Evolutionary conservation across 768 basidiomycete species (phyloP).

Genomic region (Boletus reticulatus): DNA sequence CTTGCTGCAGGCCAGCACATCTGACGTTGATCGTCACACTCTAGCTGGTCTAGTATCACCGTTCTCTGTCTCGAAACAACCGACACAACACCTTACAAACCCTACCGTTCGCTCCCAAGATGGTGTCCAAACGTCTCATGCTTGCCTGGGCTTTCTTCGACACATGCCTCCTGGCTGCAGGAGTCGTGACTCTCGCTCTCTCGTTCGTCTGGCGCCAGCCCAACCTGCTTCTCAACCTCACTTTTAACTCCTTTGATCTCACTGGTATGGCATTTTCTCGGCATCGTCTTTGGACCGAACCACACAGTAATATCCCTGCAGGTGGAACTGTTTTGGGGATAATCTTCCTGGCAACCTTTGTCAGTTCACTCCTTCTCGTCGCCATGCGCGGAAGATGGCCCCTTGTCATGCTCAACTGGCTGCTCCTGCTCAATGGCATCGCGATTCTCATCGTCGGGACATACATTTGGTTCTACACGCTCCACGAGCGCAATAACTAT

Average conservation of each 20-base stretch:
- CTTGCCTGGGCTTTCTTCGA: constrained; percentile 73
- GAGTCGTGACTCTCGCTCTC: constrained; percentile 59
- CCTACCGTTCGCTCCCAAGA: constrained; percentile 27
- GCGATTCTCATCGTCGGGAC: constrained; percentile 64
- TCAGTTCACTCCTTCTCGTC: constrained; percentile 69
- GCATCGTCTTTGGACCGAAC: background rate
- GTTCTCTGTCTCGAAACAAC: constrained; percentile 40
- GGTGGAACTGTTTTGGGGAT: constrained; percentile 73
- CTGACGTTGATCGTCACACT: constrained; percentile 69
- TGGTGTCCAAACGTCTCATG: constrained; percentile 73
- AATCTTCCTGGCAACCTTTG: constrained; percentile 61
- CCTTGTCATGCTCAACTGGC: constrained; percentile 75
- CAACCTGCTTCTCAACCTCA: constrained; percentile 72
- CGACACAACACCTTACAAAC: constrained; percentile 8
- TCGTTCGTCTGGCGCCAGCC: constrained; percentile 70
- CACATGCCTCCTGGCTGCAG: constrained; percentile 67
- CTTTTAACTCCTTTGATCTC: constrained; percentile 56
- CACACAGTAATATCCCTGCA: constrained; percentile 25
- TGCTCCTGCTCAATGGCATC: constrained; percentile 62
- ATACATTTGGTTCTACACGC: constrained; percentile 79
- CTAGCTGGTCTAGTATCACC: constrained; percentile 41
- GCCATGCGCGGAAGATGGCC: constrained; percentile 66
- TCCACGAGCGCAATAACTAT: constrained; percentile 70
- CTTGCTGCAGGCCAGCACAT: constrained; percentile 43
- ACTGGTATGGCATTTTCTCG: constrained; percentile 44